Conservation (phyloP, 139 green algal genomes). For the Haematococcus lacustris region DNA sequence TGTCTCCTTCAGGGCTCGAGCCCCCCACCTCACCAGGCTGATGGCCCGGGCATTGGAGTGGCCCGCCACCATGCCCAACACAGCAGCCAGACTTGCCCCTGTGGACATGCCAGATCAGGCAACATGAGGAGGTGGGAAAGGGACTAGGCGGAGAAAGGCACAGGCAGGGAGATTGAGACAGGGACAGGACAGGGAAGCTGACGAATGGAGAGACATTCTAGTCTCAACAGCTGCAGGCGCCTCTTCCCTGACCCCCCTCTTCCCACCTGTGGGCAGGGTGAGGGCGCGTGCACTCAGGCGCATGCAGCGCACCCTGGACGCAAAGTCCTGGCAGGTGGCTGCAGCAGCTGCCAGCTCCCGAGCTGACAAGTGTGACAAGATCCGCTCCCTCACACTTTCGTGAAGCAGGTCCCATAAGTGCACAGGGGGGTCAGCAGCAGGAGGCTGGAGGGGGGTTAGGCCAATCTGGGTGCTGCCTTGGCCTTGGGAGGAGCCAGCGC, state of each 20-base stretch:
- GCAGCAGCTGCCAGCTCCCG: conserved; percentile 18
- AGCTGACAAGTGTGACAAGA: conserved; percentile 8
- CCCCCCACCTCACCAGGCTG: conserved; percentile 20
- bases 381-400: neutral
- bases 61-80: conserved; percentile 27
- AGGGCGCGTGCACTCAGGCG: conserved; percentile 15
- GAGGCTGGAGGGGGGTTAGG: too few species aligned
- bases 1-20: conserved; percentile 4
- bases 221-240: neutral
- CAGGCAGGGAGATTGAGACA: neutral
- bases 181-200: neutral
- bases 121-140: neutral
- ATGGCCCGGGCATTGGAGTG: conserved; percentile 28
- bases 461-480: too few species aligned
- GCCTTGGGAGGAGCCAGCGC: too few species aligned
- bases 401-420: neutral
- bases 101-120: neutral
- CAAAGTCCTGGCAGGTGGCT: conserved; percentile 30
- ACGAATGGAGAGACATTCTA: neutral
- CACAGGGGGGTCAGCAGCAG: too few species aligned
- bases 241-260: neutral
- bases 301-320: conserved; percentile 1
- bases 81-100: conserved; percentile 21
- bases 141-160: neutral
- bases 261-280: conserved; percentile 21